phyloP scores from a whole-genome alignment of 2,329 filamentous ascomycete genomes.

The Cladophialophora yegresii region DNA sequence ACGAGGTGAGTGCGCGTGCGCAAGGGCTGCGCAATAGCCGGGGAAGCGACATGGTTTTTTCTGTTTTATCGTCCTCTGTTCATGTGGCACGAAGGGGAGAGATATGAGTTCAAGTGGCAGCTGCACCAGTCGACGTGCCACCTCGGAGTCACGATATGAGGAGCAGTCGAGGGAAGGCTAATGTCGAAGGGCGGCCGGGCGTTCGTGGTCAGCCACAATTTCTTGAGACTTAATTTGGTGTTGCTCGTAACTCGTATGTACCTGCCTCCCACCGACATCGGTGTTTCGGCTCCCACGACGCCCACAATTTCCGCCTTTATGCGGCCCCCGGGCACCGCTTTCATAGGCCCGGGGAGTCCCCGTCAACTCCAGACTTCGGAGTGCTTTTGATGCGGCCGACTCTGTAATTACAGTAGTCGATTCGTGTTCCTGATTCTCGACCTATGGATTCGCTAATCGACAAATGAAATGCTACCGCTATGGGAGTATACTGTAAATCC shows the following conservation, averaged over 20 bases:
- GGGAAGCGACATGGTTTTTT: conserved; percentile 29
- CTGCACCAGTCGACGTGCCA: background rate
- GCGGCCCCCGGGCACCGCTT: background rate
- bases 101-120: background rate
- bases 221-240: background rate
- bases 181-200: background rate
- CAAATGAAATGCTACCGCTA: background rate
- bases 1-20: conserved; percentile 23
- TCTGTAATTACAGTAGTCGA: too few relatives aligned
- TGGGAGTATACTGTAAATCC: background rate
- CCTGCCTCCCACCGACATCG: background rate
- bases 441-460: background rate
- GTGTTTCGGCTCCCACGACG: background rate
- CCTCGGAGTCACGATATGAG: background rate
- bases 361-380: background rate
- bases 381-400: too few relatives aligned
- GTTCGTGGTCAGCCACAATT: background rate
- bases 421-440: background rate
- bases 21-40: conserved; percentile 31
- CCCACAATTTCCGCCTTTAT: background rate
- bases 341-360: background rate
- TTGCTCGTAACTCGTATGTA: background rate
- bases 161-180: too few relatives aligned
- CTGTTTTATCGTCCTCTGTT: background rate
- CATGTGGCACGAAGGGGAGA: background rate